phyloP scores from a whole-genome alignment of 1,284 basidiomycete species.

The Naganishia albida region DNA sequence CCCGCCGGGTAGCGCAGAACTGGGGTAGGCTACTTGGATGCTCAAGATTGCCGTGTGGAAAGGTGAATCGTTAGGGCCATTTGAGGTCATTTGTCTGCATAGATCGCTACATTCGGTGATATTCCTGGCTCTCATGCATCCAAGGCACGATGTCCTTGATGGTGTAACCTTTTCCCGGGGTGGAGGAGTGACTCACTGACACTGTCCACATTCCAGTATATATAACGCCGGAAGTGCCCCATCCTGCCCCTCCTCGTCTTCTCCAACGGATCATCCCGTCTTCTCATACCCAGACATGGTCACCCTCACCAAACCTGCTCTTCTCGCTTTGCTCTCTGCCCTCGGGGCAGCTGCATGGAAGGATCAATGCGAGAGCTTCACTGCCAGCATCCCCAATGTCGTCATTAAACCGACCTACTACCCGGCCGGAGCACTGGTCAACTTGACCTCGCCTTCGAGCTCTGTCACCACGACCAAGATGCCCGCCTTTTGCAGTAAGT shows the following conservation, averaged over 20 bases:
- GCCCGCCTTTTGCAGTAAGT: slow-evolving; percentile 15
- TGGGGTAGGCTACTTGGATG: no score
- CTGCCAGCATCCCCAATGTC: slow-evolving; percentile 12
- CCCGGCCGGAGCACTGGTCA: slow-evolving; percentile 10
- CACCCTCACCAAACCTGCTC: slow-evolving; percentile 1
- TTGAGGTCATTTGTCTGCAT: no score
- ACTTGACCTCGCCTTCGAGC: slow-evolving; percentile 15
- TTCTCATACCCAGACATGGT: not conserved
- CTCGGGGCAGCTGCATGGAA: slow-evolving; percentile 10
- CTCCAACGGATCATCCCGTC: not conserved
- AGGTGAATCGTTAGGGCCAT: no score
- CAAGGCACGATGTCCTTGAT: not conserved
- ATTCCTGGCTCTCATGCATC: no score
- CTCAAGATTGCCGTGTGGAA: no score
- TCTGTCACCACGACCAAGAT: slow-evolving; percentile 9
- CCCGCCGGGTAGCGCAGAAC: slow-evolving; percentile 9
- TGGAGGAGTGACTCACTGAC: not conserved
- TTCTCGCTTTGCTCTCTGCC: slow-evolving; percentile 6
- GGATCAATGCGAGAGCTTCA: slow-evolving; percentile 6
- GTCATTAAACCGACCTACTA: slow-evolving; percentile 15
- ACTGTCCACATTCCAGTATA: not conserved
- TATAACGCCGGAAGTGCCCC: slow-evolving; percentile 1
- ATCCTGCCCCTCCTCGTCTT: not conserved
- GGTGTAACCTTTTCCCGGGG: slow-evolving; percentile 5
- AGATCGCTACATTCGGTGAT: no score